Evolutionary conservation across 2,329 filamentous ascomycete species (phyloP), one percentile per base, ranked within the genome.

Genomic region (Phaeomoniella chlamydospora): DNA sequence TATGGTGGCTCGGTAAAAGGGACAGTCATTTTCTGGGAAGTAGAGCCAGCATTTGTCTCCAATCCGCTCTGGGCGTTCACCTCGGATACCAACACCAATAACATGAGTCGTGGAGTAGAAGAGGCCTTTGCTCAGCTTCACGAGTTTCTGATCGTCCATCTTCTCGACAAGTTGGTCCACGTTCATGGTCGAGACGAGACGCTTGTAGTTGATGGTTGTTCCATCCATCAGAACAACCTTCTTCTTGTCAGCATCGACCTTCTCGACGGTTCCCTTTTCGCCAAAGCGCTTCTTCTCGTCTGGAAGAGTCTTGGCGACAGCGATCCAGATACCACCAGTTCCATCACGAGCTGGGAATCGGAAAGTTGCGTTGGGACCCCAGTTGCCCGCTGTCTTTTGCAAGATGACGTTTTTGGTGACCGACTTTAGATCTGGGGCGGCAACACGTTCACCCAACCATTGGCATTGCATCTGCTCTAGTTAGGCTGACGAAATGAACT

Each of bases 31-130:
- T 63, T 98, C 90, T 43, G 90, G 90, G 77, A 96, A 98, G 75
- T 98, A 98, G 47, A 98, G 71, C 87, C 90, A 98, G 77, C 90
- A 98, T 74, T 96, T 98, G 70, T 98, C 90, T 46, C 90, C 90
- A 49, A 98, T 98, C 56, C 85, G 81, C 61, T 94, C 86, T 29
- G 90, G 90, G 48, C 90, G 84, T 52, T 71, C 73, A 46, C 90
- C 90, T 55, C 90, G 85, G 53, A 98, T 72, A 64, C 90, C 90
- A 44, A 98, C 83, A 62, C 90, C 90, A 49, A 98, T 81, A 52
- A 98, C 88, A 64, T 98, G 90, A 38, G 90, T 98, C 49, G 82
- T 87, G 36, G 87, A 94, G 72, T 92, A 98, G 75, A 79, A 96
- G 39, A 98, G 78, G 42, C 78, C 80, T 72, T 94, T 94, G 68